Evolutionary conservation across 169 alveolate genomes (phyloP).

Genomic region (Miamiensis avidus): DNA sequence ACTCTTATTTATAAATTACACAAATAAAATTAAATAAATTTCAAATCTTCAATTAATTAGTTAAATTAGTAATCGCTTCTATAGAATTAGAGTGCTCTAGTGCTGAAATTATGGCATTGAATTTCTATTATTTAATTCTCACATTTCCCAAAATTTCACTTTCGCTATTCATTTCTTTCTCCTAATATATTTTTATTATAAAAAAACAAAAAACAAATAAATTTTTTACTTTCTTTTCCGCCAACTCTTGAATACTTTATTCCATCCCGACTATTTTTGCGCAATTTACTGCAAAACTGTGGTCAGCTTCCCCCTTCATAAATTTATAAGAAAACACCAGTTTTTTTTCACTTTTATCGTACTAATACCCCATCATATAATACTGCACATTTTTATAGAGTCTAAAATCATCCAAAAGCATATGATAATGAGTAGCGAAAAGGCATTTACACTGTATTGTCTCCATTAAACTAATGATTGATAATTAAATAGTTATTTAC

Average conservation of each 20-base stretch:
- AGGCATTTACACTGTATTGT: slow-evolving; percentile 85
- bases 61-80: background rate
- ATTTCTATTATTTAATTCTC: background rate
- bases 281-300: slow-evolving; percentile 96
- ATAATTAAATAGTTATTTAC: too few species aligned
- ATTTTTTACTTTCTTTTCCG: background rate
- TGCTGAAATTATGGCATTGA: background rate
- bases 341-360: slow-evolving; percentile 63
- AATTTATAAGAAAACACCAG: slow-evolving; percentile 93
- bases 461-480: slow-evolving; percentile 5
- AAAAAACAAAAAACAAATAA: too few species aligned
- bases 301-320: slow-evolving; percentile 93
- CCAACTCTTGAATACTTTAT: background rate
- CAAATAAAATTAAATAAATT: too few species aligned
- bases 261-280: slow-evolving; percentile 82
- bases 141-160: background rate
- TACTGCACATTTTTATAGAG: slow-evolving; percentile 51
- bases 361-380: slow-evolving; percentile 85
- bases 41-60: too few species aligned
- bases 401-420: slow-evolving; percentile 75
- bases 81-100: background rate
- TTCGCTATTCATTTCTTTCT: background rate
- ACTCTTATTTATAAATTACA: too few species aligned
- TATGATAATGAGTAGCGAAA: slow-evolving; percentile 97
- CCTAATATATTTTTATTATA: background rate